phyloP scores from a whole-genome alignment of 225 moss, liverwort and hornwort genomes.

The Neckera pumila region DNA sequence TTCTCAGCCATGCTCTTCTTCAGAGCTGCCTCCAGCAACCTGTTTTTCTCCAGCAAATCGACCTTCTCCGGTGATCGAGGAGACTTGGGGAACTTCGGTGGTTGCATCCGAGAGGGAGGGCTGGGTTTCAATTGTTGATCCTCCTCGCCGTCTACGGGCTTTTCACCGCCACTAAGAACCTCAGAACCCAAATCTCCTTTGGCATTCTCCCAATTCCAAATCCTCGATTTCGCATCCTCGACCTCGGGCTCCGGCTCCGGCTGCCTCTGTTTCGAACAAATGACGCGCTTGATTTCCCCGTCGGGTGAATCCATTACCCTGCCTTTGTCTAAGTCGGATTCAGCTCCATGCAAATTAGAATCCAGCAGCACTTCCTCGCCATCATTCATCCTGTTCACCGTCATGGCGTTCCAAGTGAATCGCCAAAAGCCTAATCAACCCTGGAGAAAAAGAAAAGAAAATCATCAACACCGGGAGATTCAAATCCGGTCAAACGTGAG shows the following conservation, averaged over 20 bases:
- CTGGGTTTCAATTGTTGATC: not conserved
- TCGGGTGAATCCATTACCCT: conserved; percentile 18
- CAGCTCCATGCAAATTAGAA: not conserved
- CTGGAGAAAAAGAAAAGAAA: not conserved
- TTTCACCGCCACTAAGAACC: not conserved
- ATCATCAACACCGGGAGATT: not conserved
- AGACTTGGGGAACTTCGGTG: conserved; percentile 14
- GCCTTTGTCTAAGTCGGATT: not conserved
- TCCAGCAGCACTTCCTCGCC: conserved; percentile 13
- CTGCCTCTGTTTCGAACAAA: conserved; percentile 32
- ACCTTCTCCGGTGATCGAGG: conserved; percentile 11
- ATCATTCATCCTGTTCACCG: conserved; percentile 10
- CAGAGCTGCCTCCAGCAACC: conserved; percentile 24
- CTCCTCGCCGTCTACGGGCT: conserved; percentile 1
- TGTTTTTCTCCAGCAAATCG: conserved; percentile 21
- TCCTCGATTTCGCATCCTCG: conserved; percentile 12
- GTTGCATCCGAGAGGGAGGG: not conserved
- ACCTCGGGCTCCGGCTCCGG: conserved; percentile 8
- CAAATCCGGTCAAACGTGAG: not conserved
- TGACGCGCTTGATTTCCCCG: conserved; percentile 49
- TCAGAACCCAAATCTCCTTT: not conserved
- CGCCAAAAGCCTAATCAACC: not conserved
- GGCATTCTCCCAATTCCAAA: conserved; percentile 12
- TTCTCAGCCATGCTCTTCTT: conserved; percentile 18
- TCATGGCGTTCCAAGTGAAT: not conserved